Evolutionary conservation across 495 filamentous ascomycete genomes (phyloP).

Genomic region (Hyaloscypha bicolor): DNA sequence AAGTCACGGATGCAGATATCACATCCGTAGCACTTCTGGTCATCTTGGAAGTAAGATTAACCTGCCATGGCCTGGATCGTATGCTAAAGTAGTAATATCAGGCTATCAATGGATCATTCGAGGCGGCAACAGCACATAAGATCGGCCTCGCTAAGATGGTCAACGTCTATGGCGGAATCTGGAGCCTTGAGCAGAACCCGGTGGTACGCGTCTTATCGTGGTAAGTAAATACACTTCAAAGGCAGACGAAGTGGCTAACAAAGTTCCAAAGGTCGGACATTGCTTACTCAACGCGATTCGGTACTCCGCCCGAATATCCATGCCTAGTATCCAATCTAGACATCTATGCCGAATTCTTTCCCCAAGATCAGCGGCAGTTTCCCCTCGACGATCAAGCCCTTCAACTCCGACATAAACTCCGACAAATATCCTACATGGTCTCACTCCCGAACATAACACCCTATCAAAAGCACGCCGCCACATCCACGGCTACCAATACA

Average conservation of each 20-base stretch:
- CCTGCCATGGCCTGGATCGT: not conserved
- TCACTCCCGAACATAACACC: conserved; percentile 1
- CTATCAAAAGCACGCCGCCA: not conserved
- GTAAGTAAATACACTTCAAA: not conserved
- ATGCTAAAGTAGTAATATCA: not conserved
- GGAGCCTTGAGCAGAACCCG: not conserved
- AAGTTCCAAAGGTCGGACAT: conserved; percentile 8
- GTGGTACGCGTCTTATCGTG: conserved; percentile 9
- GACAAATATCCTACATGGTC: conserved; percentile 2
- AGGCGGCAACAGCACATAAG: conserved; percentile 9
- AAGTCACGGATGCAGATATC: not conserved
- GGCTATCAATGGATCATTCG: conserved; percentile 6
- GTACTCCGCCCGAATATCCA: not conserved
- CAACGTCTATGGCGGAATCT: conserved; percentile 3
- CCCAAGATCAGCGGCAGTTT: not conserved
- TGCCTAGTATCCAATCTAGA: not conserved
- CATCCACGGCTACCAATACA: conserved; percentile 1
- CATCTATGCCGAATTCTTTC: not conserved
- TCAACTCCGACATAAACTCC: not conserved
- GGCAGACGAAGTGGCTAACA: not conserved
- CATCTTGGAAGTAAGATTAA: conserved; percentile 1
- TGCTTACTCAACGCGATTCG: conserved; percentile 11
- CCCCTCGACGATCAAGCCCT: not conserved
- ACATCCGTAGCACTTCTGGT: conserved; percentile 7
- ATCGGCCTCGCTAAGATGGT: conserved; percentile 11